Base-by-base conservation (phyloP, 2,329 filamentous ascomycete genomes). In the Albophoma yamanashiensis region DNA sequence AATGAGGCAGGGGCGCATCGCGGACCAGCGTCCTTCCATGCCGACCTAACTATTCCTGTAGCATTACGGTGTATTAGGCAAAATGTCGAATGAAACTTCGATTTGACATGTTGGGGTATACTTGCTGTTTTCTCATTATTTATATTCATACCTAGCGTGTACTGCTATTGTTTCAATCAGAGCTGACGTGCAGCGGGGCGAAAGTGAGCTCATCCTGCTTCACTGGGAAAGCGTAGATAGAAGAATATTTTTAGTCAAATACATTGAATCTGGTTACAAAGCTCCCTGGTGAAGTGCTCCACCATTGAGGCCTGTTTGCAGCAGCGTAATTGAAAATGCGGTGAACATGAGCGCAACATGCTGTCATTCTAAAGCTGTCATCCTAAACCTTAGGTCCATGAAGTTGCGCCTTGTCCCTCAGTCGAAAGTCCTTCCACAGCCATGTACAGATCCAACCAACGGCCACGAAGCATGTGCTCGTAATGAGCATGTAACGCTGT, bases 401-500 rank as follows among this genome's bases (percentile, higher is more conserved):
- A 25, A 39, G 6, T 25, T 58, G 56, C 12, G 9, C 31, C 56
- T 31, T 25, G 6, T 47, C 56, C 7, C 8, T 55, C 12, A 55
- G 6, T 11, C 53, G 39, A 17, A 55, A 56, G 34, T 59, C 52
- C 27, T 40, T 59, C 58, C 58, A 55, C 11, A 34, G 17, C 58
- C 50, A 59, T 6, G 50, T 55, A 43, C 58, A 56, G 4, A 31
- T 20, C 50, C 58, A 59, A 6, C 36, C 50, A 43, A 56, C 34
- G 4, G 34, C 55, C 1, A 56, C 55, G 5, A 56, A 42, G 55
- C 55, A 56, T 14, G 55, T 56, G 36, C 55, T 56, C 42, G 45
- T 58, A 43, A 58, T 55, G 22, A 55, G 57, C 57, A 58, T 58
- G n/a, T 55, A 58, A 14, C 57, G 57, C 34, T 58, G 57, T 5